Evolutionary conservation across 1,139 yeast species (phyloP).

Genomic region (Taphrina communis): DNA sequence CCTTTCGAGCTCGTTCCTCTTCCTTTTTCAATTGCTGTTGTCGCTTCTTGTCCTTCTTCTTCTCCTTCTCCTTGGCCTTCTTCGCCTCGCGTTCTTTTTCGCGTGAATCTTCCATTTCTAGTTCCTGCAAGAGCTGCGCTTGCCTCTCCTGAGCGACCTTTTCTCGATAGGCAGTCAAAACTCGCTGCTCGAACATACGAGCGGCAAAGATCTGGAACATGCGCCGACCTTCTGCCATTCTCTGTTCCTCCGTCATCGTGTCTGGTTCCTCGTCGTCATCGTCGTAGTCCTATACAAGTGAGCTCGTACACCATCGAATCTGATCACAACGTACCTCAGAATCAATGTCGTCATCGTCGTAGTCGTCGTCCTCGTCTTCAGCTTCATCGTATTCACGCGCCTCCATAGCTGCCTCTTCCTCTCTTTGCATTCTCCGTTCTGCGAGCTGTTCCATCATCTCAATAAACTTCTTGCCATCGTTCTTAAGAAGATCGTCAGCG

Average conservation of each 20-base stretch:
- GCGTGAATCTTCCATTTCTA: conserved; percentile 75
- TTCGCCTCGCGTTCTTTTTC: conserved; percentile 74
- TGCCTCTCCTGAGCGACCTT: conserved; percentile 76
- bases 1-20: conserved; percentile 68
- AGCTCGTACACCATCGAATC: background rate
- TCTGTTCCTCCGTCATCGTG: conserved; percentile 64
- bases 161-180: conserved; percentile 74
- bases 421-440: conserved; percentile 62
- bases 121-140: conserved; percentile 72
- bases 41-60: conserved; percentile 77
- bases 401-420: conserved; percentile 53
- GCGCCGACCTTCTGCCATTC: conserved; percentile 76
- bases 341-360: conserved; percentile 51
- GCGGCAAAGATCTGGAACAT: conserved; percentile 78
- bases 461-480: conserved; percentile 75
- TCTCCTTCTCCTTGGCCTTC: conserved; percentile 73
- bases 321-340: conserved; percentile 43
- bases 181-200: conserved; percentile 71
- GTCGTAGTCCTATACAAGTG: conserved; percentile 38
- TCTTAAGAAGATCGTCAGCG: conserved; percentile 76
- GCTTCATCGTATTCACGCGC: conserved; percentile 53
- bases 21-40: conserved; percentile 73
- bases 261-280: conserved; percentile 54
- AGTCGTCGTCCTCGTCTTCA: conserved; percentile 52
- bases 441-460: conserved; percentile 79